These are phyloP conservation scores for Astrocystis sublimbata DNA, from an alignment of 495 filamentous ascomycete genomes.

Conservation along the genomic window DNA sequence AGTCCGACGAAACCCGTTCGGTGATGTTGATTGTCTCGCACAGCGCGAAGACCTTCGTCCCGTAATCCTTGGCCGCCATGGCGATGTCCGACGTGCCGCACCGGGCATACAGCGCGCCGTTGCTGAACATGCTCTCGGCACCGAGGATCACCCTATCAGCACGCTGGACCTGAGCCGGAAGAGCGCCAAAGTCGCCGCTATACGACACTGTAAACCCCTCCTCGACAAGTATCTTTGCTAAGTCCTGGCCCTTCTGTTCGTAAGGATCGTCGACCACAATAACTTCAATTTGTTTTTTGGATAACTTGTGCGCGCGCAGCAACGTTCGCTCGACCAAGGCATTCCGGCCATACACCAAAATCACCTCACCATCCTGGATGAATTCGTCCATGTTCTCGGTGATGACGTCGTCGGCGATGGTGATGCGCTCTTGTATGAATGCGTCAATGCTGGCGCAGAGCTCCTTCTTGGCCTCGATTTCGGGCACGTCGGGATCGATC, in stretches of 20 bases:
- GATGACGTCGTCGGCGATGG: constrained; percentile 81
- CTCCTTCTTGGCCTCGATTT: constrained; percentile 71
- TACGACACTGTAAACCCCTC: constrained; percentile 78
- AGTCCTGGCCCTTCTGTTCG: constrained; percentile 69
- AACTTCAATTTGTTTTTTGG: constrained; percentile 71
- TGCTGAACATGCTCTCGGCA: constrained; percentile 86
- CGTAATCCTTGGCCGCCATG: constrained; percentile 74
- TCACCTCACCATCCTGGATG: constrained; percentile 75
- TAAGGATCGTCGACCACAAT: constrained; percentile 82
- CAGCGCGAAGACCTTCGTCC: constrained; percentile 81
- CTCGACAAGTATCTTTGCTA: constrained; percentile 66
- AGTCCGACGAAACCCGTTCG: constrained; percentile 84
- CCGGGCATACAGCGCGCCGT: constrained; percentile 82
- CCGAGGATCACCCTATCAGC: constrained; percentile 83
- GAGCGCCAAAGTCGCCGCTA: constrained; percentile 67
- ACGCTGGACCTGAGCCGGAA: constrained; percentile 69
- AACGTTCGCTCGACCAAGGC: constrained; percentile 80
- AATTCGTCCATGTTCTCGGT: constrained; percentile 66
- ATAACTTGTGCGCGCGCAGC: constrained; percentile 62
- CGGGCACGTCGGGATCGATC: constrained; percentile 78
- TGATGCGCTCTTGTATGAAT: constrained; percentile 89
- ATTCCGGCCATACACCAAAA: constrained; percentile 88
- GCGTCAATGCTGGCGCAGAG: constrained; percentile 80
- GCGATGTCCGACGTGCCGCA: constrained; percentile 86
- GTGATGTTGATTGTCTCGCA: constrained; percentile 97